These are phyloP conservation scores for Suillus bovinus DNA, from an alignment of 768 basidiomycete genomes.

Conservation along the genomic window DNA sequence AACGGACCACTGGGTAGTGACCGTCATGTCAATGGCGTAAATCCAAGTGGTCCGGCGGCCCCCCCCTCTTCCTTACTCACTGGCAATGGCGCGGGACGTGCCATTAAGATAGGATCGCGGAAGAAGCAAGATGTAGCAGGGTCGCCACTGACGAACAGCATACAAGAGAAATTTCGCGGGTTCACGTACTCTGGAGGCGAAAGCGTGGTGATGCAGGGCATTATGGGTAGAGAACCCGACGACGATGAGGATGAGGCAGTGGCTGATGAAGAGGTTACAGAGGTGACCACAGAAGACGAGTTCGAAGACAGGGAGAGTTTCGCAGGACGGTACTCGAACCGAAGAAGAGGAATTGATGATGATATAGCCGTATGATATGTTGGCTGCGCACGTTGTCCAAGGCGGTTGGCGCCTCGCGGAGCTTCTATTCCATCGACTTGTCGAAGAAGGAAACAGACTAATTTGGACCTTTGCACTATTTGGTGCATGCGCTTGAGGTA, in stretches of 20 bases:
- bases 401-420: background rate
- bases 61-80: background rate
- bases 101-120: slow-evolving; percentile 54
- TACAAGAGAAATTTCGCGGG: slow-evolving; percentile 96
- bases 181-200: slow-evolving; percentile 87
- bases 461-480: slow-evolving; percentile 22
- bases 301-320: slow-evolving; percentile 63
- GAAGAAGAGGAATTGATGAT: slow-evolving; percentile 46
- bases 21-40: slow-evolving; percentile 20
- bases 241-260: slow-evolving; percentile 42
- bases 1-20: slow-evolving; percentile 80
- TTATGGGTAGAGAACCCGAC: slow-evolving; percentile 33
- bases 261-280: slow-evolving; percentile 50
- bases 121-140: slow-evolving; percentile 47
- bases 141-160: slow-evolving; percentile 82
- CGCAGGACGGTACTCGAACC: slow-evolving; percentile 70
- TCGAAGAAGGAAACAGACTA: slow-evolving; percentile 17
- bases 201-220: slow-evolving; percentile 51
- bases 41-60: slow-evolving; percentile 13
- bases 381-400: slow-evolving; percentile 1
- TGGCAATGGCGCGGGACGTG: slow-evolving; percentile 23
- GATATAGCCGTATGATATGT: slow-evolving; percentile 32
- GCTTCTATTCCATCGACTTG: background rate
- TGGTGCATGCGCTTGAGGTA: slow-evolving; percentile 2
- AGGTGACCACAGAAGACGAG: slow-evolving; percentile 73